These are phyloP conservation scores for Pyrus hybrid DNA, from an alignment of 331 rosid genomes.

Conservation along the genomic window DNA sequence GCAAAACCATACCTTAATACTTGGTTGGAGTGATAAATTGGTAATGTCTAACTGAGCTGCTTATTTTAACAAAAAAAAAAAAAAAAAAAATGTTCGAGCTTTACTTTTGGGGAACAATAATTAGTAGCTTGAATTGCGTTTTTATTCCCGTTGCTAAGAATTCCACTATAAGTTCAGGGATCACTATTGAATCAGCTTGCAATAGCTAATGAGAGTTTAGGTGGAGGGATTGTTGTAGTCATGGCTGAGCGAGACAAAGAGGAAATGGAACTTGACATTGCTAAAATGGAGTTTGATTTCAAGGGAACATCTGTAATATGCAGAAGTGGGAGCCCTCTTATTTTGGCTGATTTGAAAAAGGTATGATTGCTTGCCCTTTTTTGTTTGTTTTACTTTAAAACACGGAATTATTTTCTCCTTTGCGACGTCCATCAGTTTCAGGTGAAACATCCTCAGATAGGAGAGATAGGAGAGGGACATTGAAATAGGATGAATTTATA, in stretches of 20 bases:
- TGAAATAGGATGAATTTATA: neutral
- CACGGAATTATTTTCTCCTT: too few relatives aligned
- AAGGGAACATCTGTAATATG: conserved; percentile 89
- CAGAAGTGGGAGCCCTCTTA: conserved; percentile 91
- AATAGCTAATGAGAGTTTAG: conserved; percentile 84
- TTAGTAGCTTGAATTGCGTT: neutral
- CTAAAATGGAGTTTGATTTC: conserved; percentile 87
- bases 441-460: neutral
- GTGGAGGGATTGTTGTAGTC: conserved; percentile 83
- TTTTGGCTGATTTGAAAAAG: conserved; percentile 88
- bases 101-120: neutral
- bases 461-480: neutral
- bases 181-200: conserved; percentile 79
- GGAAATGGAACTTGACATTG: conserved; percentile 92
- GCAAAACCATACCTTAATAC: conserved; percentile 80
- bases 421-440: neutral
- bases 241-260: conserved; percentile 96
- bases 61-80: neutral
- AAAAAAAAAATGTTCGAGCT: neutral
- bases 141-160: conserved; percentile 1
- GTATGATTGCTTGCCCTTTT: conserved; percentile 17
- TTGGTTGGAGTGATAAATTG: conserved; percentile 94
- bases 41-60: conserved; percentile 22
- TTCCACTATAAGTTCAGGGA: conserved; percentile 43
- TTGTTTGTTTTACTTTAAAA: neutral